phyloP scores from a whole-genome alignment of 2,329 filamentous ascomycete species.

The Paraconiothyrium sp. region DNA sequence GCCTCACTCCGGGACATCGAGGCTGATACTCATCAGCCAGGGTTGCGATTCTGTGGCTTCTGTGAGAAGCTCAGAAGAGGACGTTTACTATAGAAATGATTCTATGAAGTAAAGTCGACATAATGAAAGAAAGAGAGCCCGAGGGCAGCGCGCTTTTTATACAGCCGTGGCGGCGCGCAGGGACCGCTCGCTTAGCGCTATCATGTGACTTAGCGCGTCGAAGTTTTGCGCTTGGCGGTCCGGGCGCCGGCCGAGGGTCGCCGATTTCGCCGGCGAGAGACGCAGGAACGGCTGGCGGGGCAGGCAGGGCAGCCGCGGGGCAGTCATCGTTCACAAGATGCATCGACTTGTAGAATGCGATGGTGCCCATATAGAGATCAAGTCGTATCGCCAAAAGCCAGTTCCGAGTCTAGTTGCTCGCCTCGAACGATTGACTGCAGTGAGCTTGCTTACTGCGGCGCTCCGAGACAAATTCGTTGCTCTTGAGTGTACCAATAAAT shows the following conservation, averaged over 20 bases:
- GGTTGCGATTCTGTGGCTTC: conserved; percentile 88
- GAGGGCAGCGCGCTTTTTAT: conserved; percentile 10
- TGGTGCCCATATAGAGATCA: background rate
- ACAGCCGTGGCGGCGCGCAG: background rate
- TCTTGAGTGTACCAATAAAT: conserved; percentile 12
- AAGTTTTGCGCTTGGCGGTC: conserved; percentile 4
- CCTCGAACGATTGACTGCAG: background rate
- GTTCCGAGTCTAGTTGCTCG: background rate
- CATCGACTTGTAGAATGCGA: background rate
- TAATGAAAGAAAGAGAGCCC: conserved; percentile 5
- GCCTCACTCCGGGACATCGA: conserved; percentile 90
- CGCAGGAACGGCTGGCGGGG: conserved; percentile 13
- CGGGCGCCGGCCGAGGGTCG: conserved; percentile 5
- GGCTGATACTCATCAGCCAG: conserved; percentile 91
- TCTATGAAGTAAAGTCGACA: conserved; percentile 34
- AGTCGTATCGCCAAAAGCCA: background rate
- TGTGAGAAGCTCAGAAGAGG: conserved; percentile 90
- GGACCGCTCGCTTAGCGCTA: conserved; percentile 1
- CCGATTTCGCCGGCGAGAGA: conserved; percentile 10
- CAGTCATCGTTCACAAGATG: conserved; percentile 4
- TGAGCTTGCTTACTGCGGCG: no score
- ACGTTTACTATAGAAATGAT: conserved; percentile 93
- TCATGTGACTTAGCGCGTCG: conserved; percentile 10
- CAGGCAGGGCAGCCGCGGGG: conserved; percentile 13
- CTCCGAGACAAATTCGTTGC: background rate